These are phyloP conservation scores for Sporothrix globosa DNA, from an alignment of 2,329 filamentous ascomycete genomes.

Conservation along the genomic window DNA sequence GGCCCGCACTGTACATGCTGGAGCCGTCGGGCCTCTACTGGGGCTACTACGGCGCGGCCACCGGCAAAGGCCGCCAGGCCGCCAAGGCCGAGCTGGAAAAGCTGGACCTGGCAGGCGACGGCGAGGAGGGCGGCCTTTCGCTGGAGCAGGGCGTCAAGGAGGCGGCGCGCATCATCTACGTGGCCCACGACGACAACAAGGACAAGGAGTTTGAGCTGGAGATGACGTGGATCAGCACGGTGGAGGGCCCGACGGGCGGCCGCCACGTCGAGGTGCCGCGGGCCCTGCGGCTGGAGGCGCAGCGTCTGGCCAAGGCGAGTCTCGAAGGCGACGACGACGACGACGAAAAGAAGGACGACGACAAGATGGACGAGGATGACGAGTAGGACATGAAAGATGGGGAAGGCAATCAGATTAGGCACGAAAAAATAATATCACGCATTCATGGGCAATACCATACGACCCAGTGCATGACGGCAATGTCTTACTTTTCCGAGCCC, in stretches of 20 bases:
- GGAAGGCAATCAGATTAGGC: neutral
- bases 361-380: constrained; percentile 75
- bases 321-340: constrained; percentile 87
- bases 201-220: constrained; percentile 99
- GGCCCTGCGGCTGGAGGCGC: constrained; percentile 86
- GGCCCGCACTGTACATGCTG: constrained; percentile 97
- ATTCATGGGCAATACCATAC: neutral
- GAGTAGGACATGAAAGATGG: neutral
- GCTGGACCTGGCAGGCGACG: constrained; percentile 77
- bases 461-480: neutral
- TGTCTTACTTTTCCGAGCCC: neutral
- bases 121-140: constrained; percentile 63
- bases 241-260: constrained; percentile 86
- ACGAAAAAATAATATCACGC: neutral
- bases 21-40: constrained; percentile 97
- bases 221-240: constrained; percentile 94
- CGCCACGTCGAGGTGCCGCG: constrained; percentile 92
- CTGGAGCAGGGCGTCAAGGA: constrained; percentile 91
- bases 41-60: constrained; percentile 98
- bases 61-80: constrained; percentile 93
- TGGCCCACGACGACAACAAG: constrained; percentile 98
- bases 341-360: constrained; percentile 71
- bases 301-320: constrained; percentile 87
- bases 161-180: constrained; percentile 94
- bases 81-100: constrained; percentile 99